These are phyloP conservation scores for Pinus albicaulis DNA, from an alignment of 75 land plant genomes.

Conservation along the genomic window DNA sequence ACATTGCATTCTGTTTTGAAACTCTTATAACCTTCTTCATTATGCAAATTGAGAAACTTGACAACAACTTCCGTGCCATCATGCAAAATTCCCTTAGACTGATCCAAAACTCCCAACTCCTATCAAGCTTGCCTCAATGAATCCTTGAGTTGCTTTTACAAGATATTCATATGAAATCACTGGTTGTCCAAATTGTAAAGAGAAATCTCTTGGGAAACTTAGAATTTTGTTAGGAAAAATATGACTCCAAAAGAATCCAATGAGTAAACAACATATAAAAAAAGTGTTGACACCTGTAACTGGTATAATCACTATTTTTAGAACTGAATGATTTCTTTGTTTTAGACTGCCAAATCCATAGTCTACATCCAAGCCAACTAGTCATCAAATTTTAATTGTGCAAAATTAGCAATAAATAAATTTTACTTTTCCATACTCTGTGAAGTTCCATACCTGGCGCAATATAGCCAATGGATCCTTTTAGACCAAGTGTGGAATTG, in stretches of 20 bases:
- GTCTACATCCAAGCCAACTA: too few species aligned
- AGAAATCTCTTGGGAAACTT: not conserved
- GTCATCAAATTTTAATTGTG: too few species aligned
- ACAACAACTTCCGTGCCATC: conserved; percentile 2
- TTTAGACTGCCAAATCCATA: too few species aligned
- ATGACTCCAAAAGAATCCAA: not conserved
- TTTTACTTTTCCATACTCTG: too few species aligned
- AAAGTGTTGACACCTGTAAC: not conserved
- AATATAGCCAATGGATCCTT: too few species aligned
- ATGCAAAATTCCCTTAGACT: not conserved
- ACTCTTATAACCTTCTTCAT: not conserved
- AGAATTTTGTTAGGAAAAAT: not conserved
- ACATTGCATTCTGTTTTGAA: conserved; percentile 4
- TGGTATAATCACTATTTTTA: not conserved
- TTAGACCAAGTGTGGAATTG: too few species aligned
- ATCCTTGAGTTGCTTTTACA: not conserved
- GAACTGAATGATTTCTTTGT: too few species aligned
- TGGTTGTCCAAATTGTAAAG: not conserved
- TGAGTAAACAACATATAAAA: not conserved
- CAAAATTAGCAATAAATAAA: too few species aligned
- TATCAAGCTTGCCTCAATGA: not conserved
- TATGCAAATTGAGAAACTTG: not conserved
- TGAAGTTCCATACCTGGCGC: too few species aligned
- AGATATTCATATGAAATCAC: conserved; percentile 5
- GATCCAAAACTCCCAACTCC: not conserved